phyloP scores from a whole-genome alignment of 257 asterid species.

The Gentiana macrophylla region DNA sequence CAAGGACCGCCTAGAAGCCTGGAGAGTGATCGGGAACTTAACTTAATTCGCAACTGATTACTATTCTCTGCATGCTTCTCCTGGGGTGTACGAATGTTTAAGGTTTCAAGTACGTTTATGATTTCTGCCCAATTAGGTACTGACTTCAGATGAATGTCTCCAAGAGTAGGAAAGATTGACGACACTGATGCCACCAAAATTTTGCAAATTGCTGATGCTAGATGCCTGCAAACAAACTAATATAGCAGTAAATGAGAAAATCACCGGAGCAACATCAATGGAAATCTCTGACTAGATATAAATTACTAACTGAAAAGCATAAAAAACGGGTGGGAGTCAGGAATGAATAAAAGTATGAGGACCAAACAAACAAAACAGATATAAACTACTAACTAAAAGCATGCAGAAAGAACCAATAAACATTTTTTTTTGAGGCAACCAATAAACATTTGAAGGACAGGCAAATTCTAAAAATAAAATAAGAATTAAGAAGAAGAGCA shows the following conservation, averaged over 20 bases:
- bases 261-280: background rate
- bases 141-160: constrained; percentile 38
- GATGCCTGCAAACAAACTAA: constrained; percentile 71
- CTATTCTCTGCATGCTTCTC: constrained; percentile 14
- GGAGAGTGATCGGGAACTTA: constrained; percentile 10
- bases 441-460: background rate
- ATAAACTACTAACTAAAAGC: no score
- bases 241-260: constrained; percentile 31
- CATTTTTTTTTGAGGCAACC: no score
- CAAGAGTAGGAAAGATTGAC: constrained; percentile 39
- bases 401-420: no score
- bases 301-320: background rate
- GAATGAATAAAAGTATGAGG: background rate
- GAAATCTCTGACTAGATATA: constrained; percentile 1
- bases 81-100: constrained; percentile 7
- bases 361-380: background rate
- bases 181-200: constrained; percentile 46
- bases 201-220: constrained; percentile 62
- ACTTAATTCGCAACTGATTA: constrained; percentile 15
- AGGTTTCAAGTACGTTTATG: constrained; percentile 29
- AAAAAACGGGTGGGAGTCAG: background rate
- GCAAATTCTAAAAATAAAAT: background rate
- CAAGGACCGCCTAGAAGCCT: constrained; percentile 18
- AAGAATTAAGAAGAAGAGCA: no score
- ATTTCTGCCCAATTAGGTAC: constrained; percentile 53